Evolutionary conservation across 2,329 filamentous ascomycete genomes (phyloP), one percentile per base, ranked within the genome.

Genomic region (Simplicillium sp.): DNA sequence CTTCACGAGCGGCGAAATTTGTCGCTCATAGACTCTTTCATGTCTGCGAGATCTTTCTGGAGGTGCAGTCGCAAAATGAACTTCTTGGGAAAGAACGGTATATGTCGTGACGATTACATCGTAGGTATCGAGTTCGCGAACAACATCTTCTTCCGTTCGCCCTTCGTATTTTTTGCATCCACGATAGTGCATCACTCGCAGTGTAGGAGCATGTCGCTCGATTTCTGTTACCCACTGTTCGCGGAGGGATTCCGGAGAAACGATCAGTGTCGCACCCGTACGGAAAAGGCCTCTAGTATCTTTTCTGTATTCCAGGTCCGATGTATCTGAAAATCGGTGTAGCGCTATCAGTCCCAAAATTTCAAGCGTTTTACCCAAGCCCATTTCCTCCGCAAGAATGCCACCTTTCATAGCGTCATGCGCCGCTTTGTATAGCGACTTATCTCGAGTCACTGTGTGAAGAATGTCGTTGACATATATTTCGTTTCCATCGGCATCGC

Each of bases 341-440:
- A 83, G 64, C 7, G 77, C 65, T n/a, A 88, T 75, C 11, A 90
- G 65, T 4, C 80, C 73, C 35, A 88, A 76, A 2, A 86, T 68
- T 60, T 90, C 86, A 3, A 89, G 67, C 0, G 85, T 90, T 57
- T 90, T 90, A 2, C 85, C 85, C 1, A 90, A 65, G 0, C 85
- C 85, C 85, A 90, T 90, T 57, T 90, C 85, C 53, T 90, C 85
- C 0, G 83, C 79, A 5, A 90, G 63, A 37, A 87, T 80, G 1
- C 84, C 84, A 11, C 78, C 76, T 36, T 60, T 69, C 11, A 76
- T 43, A 1, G 50, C 47, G n/a, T 56, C 54, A 39, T 74, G 61
- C 16, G 57, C 44, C 35, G 62, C 54, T 29, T 58, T 56, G 41
- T 77, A 77, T 3, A 61, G 51, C 0, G 54, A 45, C 8, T 66